Evolutionary conservation across 768 basidiomycete genomes (phyloP).

Genomic region (Psilocybe cubensis): DNA sequence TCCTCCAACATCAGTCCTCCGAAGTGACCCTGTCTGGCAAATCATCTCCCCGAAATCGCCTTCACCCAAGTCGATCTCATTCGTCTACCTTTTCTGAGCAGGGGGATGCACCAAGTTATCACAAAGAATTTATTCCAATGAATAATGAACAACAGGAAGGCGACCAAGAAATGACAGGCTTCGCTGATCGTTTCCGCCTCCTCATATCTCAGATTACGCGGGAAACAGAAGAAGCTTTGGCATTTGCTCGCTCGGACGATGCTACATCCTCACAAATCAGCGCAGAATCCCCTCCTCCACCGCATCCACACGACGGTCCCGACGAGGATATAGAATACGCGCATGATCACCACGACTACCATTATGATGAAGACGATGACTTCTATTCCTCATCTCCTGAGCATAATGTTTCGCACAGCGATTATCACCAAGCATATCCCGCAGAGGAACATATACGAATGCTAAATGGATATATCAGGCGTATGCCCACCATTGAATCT

Average conservation of each 20-base stretch:
- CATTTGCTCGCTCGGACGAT: conserved; percentile 37
- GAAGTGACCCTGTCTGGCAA: conserved; percentile 22
- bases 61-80: conserved; percentile 23
- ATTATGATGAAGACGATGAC: conserved; percentile 30
- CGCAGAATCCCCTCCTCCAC: conserved; percentile 8
- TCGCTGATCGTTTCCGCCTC: conserved; percentile 54
- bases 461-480: conserved; percentile 64
- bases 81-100: conserved; percentile 28
- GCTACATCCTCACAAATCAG: conserved; percentile 20
- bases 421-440: conserved; percentile 37
- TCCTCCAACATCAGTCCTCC: conserved; percentile 17
- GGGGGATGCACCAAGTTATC: conserved; percentile 17
- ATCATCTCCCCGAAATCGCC: conserved; percentile 25
- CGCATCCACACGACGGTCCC: conserved; percentile 6
- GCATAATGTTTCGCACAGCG: conserved; percentile 33
- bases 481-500: conserved; percentile 83
- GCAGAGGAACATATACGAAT: conserved; percentile 60
- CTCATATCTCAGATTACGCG: conserved; percentile 52
- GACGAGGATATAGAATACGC: conserved; percentile 16
- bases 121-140: conserved; percentile 19
- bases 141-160: conserved; percentile 8
- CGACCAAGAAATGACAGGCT: conserved; percentile 42
- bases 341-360: conserved; percentile 21
- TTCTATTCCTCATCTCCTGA: conserved; percentile 23
- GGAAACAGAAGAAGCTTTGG: conserved; percentile 56